Percentiles rank a stretch among this genome's conserved stretches.
These are phyloP conservation scores for Podila horticola DNA, from an alignment of 192 early-diverging fungal genomes.

Conservation along the genomic window DNA sequence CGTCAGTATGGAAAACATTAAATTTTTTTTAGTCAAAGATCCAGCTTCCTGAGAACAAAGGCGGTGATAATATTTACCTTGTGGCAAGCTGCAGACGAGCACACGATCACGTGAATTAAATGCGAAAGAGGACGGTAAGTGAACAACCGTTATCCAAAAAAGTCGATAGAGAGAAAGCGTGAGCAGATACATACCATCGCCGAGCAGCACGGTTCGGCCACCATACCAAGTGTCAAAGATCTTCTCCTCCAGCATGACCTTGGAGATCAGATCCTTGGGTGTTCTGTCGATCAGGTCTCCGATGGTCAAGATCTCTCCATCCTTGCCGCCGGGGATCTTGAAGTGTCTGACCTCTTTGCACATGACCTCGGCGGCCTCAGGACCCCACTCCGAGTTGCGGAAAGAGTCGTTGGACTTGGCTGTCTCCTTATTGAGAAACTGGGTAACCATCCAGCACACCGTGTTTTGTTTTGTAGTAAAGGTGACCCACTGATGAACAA, in stretches of 20 bases:
- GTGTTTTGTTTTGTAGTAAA: neutral
- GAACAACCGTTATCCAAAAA: too few relatives aligned
- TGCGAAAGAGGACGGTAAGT: neutral
- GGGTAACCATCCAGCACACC: neutral
- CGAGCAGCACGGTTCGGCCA: constrained; percentile 4
- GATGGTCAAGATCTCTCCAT: neutral
- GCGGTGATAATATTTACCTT: neutral
- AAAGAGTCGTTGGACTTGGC: neutral
- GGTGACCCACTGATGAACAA: neutral
- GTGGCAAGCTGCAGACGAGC: neutral
- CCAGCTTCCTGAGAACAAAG: too few relatives aligned
- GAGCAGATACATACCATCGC: neutral
- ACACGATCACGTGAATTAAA: neutral
- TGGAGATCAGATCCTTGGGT: constrained; percentile 5
- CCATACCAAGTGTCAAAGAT: constrained; percentile 7
- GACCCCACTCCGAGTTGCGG: constrained; percentile 3
- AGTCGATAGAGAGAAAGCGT: neutral
- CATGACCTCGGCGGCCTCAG: constrained; percentile 9
- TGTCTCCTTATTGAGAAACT: neutral
- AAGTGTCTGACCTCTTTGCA: constrained; percentile 5
- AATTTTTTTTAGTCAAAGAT: too few relatives aligned
- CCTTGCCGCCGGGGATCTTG: neutral
- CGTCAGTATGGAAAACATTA: neutral
- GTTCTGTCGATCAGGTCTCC: constrained; percentile 4
- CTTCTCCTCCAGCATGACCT: constrained; percentile 10